These are phyloP conservation scores for Penicillium taxi DNA, from an alignment of 495 filamentous ascomycete species.

Conservation along the genomic window DNA sequence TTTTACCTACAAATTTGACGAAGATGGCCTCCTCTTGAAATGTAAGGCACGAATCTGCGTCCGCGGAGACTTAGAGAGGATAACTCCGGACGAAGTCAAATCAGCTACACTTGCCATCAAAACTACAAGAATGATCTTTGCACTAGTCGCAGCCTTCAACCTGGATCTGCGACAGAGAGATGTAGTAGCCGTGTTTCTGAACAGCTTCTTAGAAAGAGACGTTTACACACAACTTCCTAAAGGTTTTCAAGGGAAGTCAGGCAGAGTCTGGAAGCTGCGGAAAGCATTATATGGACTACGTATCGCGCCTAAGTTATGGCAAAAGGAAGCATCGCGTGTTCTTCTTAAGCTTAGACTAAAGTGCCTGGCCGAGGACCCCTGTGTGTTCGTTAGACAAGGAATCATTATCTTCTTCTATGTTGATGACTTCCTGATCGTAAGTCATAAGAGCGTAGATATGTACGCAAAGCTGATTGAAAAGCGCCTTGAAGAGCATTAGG, in stretches of 20 bases:
- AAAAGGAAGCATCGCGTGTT: conserved; percentile 12
- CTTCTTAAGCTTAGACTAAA: conserved; percentile 12
- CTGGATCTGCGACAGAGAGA: conserved; percentile 4
- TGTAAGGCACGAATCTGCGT: conserved; percentile 12
- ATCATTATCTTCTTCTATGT: conserved; percentile 23
- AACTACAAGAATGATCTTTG: conserved; percentile 4
- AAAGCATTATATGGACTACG: conserved; percentile 20
- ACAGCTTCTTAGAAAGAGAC: conserved; percentile 2
- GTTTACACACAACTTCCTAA: conserved; percentile 3
- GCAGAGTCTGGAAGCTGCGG: conserved; percentile 1
- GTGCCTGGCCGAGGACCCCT: conserved; percentile 11
- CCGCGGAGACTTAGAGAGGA: conserved; percentile 8
- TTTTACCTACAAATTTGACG: conserved; percentile 12
- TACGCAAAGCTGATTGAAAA: conserved; percentile 1
- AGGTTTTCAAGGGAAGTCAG: conserved; percentile 1
- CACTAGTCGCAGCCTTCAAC: conserved; percentile 4
- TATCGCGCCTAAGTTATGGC: conserved; percentile 16
- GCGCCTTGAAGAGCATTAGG: conserved; percentile 2
- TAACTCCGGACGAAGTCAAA: conserved; percentile 3
- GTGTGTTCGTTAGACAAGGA: conserved; percentile 9
- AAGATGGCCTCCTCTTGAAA: conserved; percentile 8
- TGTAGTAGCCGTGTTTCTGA: conserved; percentile 8
- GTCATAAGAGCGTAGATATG: neutral
- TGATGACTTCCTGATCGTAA: conserved; percentile 15
- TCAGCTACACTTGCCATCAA: conserved; percentile 7